phyloP scores from a whole-genome alignment of 2,329 filamentous ascomycete genomes.

The Thermoascus crustaceus region DNA sequence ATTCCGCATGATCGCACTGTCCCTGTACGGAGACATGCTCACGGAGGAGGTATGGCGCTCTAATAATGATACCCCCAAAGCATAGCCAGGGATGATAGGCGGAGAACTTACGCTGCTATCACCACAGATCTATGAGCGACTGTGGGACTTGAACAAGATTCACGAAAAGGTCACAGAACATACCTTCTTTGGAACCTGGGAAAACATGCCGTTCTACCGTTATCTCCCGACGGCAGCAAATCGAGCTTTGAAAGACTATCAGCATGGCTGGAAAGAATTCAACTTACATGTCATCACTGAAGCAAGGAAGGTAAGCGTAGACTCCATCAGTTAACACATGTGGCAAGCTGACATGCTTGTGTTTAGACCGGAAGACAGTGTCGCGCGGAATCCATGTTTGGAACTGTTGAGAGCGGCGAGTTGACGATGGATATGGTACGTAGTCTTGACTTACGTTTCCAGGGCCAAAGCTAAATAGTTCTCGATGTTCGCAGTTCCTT shows the following conservation, averaged over 20 bases:
- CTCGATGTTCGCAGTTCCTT: not conserved
- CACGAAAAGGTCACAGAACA: not conserved
- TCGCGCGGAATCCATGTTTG: not conserved
- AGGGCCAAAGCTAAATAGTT: too few species aligned
- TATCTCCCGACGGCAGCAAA: not conserved
- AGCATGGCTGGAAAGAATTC: conserved; percentile 1
- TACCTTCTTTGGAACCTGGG: conserved; percentile 1
- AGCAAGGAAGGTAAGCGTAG: not conserved
- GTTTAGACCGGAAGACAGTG: not conserved
- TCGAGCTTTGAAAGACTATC: not conserved
- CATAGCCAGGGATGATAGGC: not conserved
- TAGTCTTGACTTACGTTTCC: too few species aligned
- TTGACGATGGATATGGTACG: not conserved
- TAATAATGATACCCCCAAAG: not conserved
- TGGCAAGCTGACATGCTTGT: not conserved
- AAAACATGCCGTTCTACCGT: conserved; percentile 1
- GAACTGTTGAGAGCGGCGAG: not conserved
- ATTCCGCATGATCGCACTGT: conserved; percentile 1
- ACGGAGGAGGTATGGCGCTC: not conserved
- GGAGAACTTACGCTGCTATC: not conserved
- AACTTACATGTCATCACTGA: not conserved
- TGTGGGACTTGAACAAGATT: conserved; percentile 1
- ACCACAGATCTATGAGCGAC: not conserved
- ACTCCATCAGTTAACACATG: not conserved
- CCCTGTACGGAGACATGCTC: not conserved